Evolutionary conservation across 306 rosid species (phyloP).

Genomic region (Gastrolobium villosum): DNA sequence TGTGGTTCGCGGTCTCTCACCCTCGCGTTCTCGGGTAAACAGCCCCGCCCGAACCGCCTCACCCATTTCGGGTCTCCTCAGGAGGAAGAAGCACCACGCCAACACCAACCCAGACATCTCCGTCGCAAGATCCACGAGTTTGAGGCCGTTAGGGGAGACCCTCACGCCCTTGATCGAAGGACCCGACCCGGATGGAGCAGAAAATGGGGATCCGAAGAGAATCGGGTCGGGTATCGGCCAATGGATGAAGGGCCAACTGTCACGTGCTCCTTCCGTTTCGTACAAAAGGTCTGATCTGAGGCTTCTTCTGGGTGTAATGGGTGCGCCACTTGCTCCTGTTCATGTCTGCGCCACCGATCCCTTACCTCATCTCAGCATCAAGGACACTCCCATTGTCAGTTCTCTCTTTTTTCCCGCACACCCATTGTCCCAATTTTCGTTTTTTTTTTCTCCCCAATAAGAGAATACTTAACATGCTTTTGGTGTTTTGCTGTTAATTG

Average conservation of each 20-base stretch:
- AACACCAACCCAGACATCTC: conserved; percentile 42
- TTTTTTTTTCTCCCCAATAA: neutral
- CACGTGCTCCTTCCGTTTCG: conserved; percentile 76
- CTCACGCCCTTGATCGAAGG: conserved; percentile 87
- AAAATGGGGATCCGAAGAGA: conserved; percentile 73
- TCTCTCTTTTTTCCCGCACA: neutral
- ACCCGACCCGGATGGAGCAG: conserved; percentile 80
- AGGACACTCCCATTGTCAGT: conserved; percentile 93
- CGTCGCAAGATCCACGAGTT: conserved; percentile 83
- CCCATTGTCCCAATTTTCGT: conserved; percentile 1
- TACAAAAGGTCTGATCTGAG: conserved; percentile 92
- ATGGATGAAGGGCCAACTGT: conserved; percentile 91
- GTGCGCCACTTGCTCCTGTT: conserved; percentile 92
- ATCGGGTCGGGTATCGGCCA: conserved; percentile 83
- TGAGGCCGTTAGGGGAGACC: conserved; percentile 82
- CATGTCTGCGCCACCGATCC: conserved; percentile 86
- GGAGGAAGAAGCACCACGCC: conserved; percentile 60
- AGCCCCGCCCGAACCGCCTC: conserved; percentile 79
- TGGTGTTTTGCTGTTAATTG: conserved; percentile 29
- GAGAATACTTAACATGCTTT: neutral
- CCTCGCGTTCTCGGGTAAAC: conserved; percentile 78
- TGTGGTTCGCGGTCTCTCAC: conserved; percentile 92
- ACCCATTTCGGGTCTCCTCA: conserved; percentile 70
- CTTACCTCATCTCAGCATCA: conserved; percentile 89
- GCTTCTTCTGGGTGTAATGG: conserved; percentile 93